Evolutionary conservation across 2,329 filamentous ascomycete species (phyloP).

Genomic region (Bimuria novae-zelandiae): DNA sequence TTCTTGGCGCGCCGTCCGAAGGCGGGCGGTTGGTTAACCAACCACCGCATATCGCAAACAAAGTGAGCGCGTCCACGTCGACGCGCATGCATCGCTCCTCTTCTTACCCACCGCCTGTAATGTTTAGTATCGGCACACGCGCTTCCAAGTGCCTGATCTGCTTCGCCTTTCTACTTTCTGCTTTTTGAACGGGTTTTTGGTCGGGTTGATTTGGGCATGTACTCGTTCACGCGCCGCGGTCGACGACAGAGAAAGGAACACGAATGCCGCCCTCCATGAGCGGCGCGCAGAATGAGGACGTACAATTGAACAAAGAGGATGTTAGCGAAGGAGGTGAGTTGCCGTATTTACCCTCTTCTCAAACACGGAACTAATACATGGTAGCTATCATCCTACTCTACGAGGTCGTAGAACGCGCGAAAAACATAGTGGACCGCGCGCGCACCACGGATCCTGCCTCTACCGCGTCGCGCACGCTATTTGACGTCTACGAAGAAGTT

Average conservation of each 20-base stretch:
- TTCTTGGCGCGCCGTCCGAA: constrained; percentile 19
- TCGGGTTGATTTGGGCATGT: constrained; percentile 34
- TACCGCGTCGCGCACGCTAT: constrained; percentile 68
- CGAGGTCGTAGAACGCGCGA: constrained; percentile 72
- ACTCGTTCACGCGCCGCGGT: constrained; percentile 45
- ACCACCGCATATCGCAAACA: constrained; percentile 23
- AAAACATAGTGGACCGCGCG: constrained; percentile 62
- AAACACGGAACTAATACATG: neutral
- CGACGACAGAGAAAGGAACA: constrained; percentile 41
- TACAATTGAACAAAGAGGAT: constrained; percentile 45
- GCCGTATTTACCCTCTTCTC: neutral
- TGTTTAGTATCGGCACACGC: constrained; percentile 24
- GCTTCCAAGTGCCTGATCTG: neutral
- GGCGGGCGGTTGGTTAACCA: constrained; percentile 24
- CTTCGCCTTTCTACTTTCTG: constrained; percentile 8
- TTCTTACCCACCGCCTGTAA: constrained; percentile 30
- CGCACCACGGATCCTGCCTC: constrained; percentile 53
- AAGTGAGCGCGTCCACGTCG: constrained; percentile 28
- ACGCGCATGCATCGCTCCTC: constrained; percentile 17
- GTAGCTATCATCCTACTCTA: constrained; percentile 79
- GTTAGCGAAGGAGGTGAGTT: constrained; percentile 42
- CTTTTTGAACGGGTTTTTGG: neutral
- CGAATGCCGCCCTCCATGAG: constrained; percentile 51
- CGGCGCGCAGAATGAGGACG: constrained; percentile 42
- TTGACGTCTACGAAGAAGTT: constrained; percentile 77